A percentile compares a stretch with the other conserved stretches of the same genome.
Evolutionary conservation across 495 filamentous ascomycete species (phyloP).

Genomic region (Xylaria castorea): DNA sequence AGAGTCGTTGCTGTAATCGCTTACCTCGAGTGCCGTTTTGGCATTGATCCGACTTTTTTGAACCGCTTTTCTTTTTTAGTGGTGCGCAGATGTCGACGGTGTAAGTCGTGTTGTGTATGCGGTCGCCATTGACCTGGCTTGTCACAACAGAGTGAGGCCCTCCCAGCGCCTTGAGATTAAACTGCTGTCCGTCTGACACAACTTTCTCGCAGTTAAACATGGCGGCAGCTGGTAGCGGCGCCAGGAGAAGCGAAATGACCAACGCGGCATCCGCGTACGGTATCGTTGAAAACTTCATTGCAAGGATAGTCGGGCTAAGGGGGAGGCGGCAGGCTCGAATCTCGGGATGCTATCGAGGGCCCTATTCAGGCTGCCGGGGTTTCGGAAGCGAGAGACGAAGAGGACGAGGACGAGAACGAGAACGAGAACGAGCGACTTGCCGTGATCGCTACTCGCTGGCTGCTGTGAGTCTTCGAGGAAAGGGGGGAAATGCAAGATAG

Average conservation of each 20-base stretch:
- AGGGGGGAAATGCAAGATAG: neutral
- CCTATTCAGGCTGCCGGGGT: neutral
- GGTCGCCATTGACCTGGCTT: conserved; percentile 54
- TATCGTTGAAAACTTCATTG: conserved; percentile 39
- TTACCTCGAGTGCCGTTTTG: conserved; percentile 66
- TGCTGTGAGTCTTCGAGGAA: neutral
- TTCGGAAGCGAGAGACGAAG: neutral
- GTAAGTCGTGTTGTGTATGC: conserved; percentile 75
- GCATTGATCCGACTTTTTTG: conserved; percentile 60
- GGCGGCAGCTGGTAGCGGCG: conserved; percentile 54
- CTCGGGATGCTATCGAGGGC: neutral
- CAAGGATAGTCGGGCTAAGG: neutral
- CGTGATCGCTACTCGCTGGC: neutral
- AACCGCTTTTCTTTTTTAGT: conserved; percentile 61
- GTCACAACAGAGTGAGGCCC: conserved; percentile 80
- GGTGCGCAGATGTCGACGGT: conserved; percentile 83
- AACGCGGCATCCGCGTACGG: conserved; percentile 40
- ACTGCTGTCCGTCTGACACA: conserved; percentile 61
- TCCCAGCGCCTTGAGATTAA: conserved; percentile 68
- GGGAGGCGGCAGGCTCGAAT: conserved; percentile 8
- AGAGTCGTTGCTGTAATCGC: conserved; percentile 25
- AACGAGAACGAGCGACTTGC: neutral
- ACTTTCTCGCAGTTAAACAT: conserved; percentile 71
- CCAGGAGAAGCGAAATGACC: conserved; percentile 51
- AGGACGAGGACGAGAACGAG: neutral